A percentile compares a stretch with the other conserved stretches of the same genome.
These are phyloP conservation scores for Ophiostoma perfectum DNA, from an alignment of 2,329 filamentous ascomycete genomes.

Conservation along the genomic window DNA sequence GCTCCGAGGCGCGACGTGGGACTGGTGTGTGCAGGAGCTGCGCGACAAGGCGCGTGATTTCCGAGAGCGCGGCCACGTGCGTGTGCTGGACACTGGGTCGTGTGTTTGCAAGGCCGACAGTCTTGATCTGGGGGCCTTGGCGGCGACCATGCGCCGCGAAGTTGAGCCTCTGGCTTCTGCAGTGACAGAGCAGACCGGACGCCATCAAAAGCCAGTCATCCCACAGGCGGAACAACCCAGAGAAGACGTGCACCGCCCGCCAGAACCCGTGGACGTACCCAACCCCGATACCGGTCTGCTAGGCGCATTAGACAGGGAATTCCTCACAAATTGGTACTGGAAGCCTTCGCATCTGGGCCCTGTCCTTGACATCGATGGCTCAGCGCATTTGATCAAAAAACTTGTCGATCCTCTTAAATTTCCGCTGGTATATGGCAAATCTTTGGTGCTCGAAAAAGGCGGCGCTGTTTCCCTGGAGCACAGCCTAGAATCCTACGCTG, in stretches of 20 bases:
- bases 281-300: not conserved
- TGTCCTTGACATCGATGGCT: not conserved
- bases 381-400: not conserved
- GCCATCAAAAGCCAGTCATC: not conserved
- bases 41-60: not conserved
- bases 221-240: not conserved
- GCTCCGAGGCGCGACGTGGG: not conserved
- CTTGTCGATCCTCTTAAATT: not conserved
- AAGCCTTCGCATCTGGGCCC: not conserved
- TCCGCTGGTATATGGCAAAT: not conserved
- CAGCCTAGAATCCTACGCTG: not conserved
- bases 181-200: not conserved
- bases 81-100: not conserved
- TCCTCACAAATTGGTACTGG: not conserved
- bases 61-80: not conserved
- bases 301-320: not conserved
- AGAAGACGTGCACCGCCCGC: not conserved
- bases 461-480: not conserved
- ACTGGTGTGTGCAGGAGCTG: not conserved
- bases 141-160: not conserved
- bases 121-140: not conserved
- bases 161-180: not conserved
- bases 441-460: not conserved
- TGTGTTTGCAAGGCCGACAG: not conserved
- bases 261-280: not conserved